Evolutionary conservation across 495 filamentous ascomycete species (phyloP), one percentile per base, ranked within the genome.

Genomic region (Cercophora scortea): DNA sequence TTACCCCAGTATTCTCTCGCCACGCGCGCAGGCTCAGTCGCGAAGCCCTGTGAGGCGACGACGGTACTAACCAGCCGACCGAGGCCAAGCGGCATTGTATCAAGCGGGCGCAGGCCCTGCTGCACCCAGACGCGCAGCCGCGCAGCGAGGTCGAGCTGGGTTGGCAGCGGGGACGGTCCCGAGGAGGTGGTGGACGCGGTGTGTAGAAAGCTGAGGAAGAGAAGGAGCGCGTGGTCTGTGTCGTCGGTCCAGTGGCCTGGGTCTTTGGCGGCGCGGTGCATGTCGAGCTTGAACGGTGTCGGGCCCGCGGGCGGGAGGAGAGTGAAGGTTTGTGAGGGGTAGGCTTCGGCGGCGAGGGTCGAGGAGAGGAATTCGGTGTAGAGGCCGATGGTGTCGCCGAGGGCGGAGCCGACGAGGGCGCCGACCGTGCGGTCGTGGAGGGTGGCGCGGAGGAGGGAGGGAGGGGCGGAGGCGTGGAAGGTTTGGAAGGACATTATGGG

Each of bases 191-290:
- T 36, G 1, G 44, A 9, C 15, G 70, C 63, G 10, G 59, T 58
- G 47, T 72, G 71, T 1, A 78, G 58, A 51, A 67, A 76, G 15
- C 66, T 59, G 13, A 78, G 61, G 6, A 78, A 32, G 13, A 78
- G 58, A 0, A 75, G 57, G 0, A 76, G 60, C 10, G 71, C 63
- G 51, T 78, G 74, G 55, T 78, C 74, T 10, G 74, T 78, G 56
- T 78, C 74, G 53, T 78, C 73, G n/a, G 74, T 78, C 74, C 73
- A 78, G 50, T 71, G 63, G 40, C 64, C 65, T 3, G 54, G 53
- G 0, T 58, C 47, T 19, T 74, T 67, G 38, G 63, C 60, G 12
- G 62, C 60, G 51, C 71, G 64, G 56, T 75, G 72, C 18, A 50
- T 43, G 59, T 78, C 72, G 6, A 61, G 44, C 6, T 63, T 54